These are phyloP conservation scores for Nothophaeocryptopus gaeumannii DNA, from an alignment of 2,329 filamentous ascomycete species.

Conservation along the genomic window DNA sequence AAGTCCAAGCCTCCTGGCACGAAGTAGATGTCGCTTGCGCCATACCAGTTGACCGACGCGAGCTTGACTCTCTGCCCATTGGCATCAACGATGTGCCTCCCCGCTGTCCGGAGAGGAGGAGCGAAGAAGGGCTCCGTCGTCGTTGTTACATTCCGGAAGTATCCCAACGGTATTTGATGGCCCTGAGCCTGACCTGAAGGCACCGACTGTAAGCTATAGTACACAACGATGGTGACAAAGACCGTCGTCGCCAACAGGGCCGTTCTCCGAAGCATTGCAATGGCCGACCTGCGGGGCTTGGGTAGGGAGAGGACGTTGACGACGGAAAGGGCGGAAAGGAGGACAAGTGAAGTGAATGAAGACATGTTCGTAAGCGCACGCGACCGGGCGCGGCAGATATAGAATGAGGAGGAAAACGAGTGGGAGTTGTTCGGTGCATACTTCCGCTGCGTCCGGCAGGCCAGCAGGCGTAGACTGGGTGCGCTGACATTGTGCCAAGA, in stretches of 20 bases:
- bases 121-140: slow-evolving; percentile 38
- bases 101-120: slow-evolving; percentile 59
- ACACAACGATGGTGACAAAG: slow-evolving; percentile 19
- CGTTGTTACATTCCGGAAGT: slow-evolving; percentile 16
- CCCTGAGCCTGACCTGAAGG: slow-evolving; percentile 23
- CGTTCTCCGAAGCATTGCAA: slow-evolving; percentile 19
- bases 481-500: slow-evolving; percentile 10
- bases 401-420: slow-evolving; percentile 4
- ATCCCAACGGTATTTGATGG: slow-evolving; percentile 10
- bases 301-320: slow-evolving; percentile 14
- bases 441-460: slow-evolving; percentile 12
- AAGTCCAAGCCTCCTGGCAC: slow-evolving; percentile 63
- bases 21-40: slow-evolving; percentile 65
- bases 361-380: slow-evolving; percentile 5
- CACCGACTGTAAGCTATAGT: slow-evolving; percentile 27
- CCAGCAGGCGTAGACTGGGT: neutral
- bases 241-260: slow-evolving; percentile 14
- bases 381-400: slow-evolving; percentile 8
- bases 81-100: slow-evolving; percentile 61
- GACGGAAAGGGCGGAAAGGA: slow-evolving; percentile 10
- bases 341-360: slow-evolving; percentile 11
- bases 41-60: slow-evolving; percentile 68
- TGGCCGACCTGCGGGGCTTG: slow-evolving; percentile 14
- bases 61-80: slow-evolving; percentile 59
- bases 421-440: slow-evolving; percentile 1